Conservation (phyloP, 2,329 filamentous ascomycete species). For the Septoria petroselini region DNA sequence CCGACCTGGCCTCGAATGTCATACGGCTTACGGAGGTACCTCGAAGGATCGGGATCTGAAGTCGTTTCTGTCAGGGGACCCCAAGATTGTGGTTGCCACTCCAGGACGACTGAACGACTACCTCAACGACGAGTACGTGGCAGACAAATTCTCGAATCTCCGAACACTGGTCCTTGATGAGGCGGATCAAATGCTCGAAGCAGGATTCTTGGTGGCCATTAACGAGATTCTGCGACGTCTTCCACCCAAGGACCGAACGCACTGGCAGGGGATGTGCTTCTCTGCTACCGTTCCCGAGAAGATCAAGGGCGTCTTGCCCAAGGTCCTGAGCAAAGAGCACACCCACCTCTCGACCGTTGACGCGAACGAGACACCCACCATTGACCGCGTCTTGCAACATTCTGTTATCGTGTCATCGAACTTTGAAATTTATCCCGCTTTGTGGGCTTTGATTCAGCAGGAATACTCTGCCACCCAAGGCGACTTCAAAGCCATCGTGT, state of each 20-base stretch:
- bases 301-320: constrained; percentile 46
- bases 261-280: constrained; percentile 52
- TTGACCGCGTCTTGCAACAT: constrained; percentile 51
- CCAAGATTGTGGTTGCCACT: constrained; percentile 82
- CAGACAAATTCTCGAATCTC: constrained; percentile 46
- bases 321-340: constrained; percentile 45
- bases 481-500: constrained; percentile 48
- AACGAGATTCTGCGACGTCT: constrained; percentile 52
- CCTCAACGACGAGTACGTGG: constrained; percentile 61
- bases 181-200: constrained; percentile 76
- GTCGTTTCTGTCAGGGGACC: constrained; percentile 67
- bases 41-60: constrained; percentile 75
- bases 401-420: constrained; percentile 42
- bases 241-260: constrained; percentile 48
- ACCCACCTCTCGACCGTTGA: constrained; percentile 46
- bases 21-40: constrained; percentile 64
- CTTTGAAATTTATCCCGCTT: constrained; percentile 45
- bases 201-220: constrained; percentile 54
- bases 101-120: constrained; percentile 85
- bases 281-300: constrained; percentile 47
- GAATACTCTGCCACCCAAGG: constrained; percentile 42
- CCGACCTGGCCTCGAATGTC: constrained; percentile 75
- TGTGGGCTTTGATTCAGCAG: constrained; percentile 46
- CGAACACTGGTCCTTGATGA: constrained; percentile 58
- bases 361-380: constrained; percentile 45